Evolutionary conservation across 352 stramenopile species (phyloP), one percentile per base, ranked within the genome.

Genomic region (Phytophthora parvispora): DNA sequence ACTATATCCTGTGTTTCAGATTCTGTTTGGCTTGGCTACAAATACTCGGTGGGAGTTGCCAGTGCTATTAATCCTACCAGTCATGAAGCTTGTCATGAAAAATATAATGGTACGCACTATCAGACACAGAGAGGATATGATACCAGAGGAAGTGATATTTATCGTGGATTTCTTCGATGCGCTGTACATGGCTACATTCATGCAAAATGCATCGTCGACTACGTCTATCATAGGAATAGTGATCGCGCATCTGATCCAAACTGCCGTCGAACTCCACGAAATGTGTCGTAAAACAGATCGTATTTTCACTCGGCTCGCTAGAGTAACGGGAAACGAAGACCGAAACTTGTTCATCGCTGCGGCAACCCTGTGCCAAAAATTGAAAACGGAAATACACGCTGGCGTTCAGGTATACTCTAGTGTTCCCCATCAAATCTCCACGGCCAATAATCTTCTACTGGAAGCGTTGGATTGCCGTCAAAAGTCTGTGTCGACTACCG

Each of bases 201-300:
- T 75, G 67, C 61, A 75, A 48, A 42, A 10, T 2, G n/a, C 58
- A 1, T 57, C 60, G 0, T 70, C 67, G 12, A n/a, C n/a, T 12
- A 27, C 29, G 13, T 54, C 50, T 3, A 27, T 67, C 8, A 13
- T 25, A 12, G 28, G 47, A n/a, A 47, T 78, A 3, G 64, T 77
- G 22, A 22, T 43, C 15, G 20, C 74, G 12, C 60, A 75, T 27
- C 53, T 66, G 5, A 5, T 20, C 3, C 56, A 48, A 25, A 56
- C 43, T 22, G 29, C 15, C 1, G 16, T 64, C 32, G 20, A 24
- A 13, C 2, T 64, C 20, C 22, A 28, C 7, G 20, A 22, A 22
- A n/a, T 53, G 4, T 13, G n/a, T 13, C 6, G n/a, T 9, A 29
- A 31, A 32, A 31, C 45, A 2, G 12, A 16, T 8, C 6, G 5